Evolutionary conservation across 2,329 filamentous ascomycete species (phyloP).

Genomic region (Exophiala phaeomuriformis): DNA sequence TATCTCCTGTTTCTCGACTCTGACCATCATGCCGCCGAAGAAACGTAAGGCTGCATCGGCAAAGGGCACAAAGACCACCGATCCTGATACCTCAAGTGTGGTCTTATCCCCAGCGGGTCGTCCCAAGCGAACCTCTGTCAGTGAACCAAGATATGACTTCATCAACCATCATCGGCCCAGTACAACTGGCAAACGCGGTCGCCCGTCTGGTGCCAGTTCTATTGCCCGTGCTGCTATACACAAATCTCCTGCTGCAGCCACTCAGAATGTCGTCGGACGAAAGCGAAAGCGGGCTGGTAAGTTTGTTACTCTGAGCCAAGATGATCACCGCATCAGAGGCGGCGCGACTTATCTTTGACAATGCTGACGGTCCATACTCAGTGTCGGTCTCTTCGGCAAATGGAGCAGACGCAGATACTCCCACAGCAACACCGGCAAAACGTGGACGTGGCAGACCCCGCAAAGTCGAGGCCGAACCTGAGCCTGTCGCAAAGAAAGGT

Average conservation of each 20-base stretch:
- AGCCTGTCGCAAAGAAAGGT: too few relatives aligned
- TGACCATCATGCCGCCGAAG: constrained; percentile 11
- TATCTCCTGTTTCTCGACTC: background rate
- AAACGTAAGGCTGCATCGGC: constrained; percentile 18
- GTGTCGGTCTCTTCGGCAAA: too few relatives aligned
- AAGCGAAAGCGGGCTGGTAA: background rate
- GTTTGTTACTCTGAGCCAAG: too few relatives aligned
- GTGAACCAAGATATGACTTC: constrained; percentile 20
- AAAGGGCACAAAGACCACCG: constrained; percentile 5
- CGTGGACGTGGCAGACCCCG: too few relatives aligned
- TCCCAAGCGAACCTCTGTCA: constrained; percentile 18
- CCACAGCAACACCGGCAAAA: too few relatives aligned
- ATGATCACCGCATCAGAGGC: too few relatives aligned
- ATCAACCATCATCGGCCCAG: background rate
- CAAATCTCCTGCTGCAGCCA: constrained; percentile 1
- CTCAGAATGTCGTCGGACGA: background rate
- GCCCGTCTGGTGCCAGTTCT: constrained; percentile 7
- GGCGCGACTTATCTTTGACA: too few relatives aligned
- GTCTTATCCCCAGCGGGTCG: constrained; percentile 13
- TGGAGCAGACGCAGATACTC: too few relatives aligned
- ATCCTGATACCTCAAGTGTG: background rate
- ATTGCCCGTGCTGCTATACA: background rate
- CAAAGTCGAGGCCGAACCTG: too few relatives aligned
- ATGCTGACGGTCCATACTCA: too few relatives aligned
- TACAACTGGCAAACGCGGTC: background rate